Base-by-base conservation (phyloP, 2,329 filamentous ascomycete genomes). In the Ascochyta rabiei region DNA sequence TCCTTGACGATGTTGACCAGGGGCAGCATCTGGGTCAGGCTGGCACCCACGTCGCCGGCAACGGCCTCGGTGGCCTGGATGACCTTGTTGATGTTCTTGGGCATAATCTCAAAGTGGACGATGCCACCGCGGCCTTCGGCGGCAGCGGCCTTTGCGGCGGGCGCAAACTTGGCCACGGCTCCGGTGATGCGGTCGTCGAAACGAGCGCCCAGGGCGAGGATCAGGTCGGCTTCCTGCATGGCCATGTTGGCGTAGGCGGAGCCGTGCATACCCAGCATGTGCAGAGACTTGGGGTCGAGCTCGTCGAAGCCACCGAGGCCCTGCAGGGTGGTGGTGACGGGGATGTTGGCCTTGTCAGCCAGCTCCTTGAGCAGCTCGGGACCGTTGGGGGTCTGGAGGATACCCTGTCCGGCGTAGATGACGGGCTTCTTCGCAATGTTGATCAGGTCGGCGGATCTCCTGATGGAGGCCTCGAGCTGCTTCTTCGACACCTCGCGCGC, bases 21-120 rank as follows among this genome's bases (percentile, higher is more conserved):
- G 10, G 93, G 93, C 31, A 98, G 69, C 46, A 98, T 86, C 26
- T 84, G 79, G 46, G 82, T 82, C 30, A 98, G 81, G 76, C 96
- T 98, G 16, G 87, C 80, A 2, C 88, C 87, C 26, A 96, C 91
- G 71, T 98, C 93, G 55, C 95, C 95, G 78, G 96, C 93, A 16
- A 98, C 88, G 40, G 95, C 93, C 79, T 97, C 92, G 37, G 90
- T 97, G 7, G 93, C 93, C 79, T 98, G 91, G 13, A 99, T 89
- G 37, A 98, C 93, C 84, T 98, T 99, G 86, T 98, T 98, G 80
- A 98, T 98, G 82, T 99, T 98, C 87, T 99, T 99, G 68, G 95
- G 93, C 89, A 98, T 89, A 69, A 99, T 93, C 75, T 98, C 93
- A 70, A 98, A 98, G 77, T 99, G 93, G 15, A 98, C 85, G 68